These are phyloP conservation scores for Chytriomyces sp. DNA, from an alignment of 192 early-diverging fungal species.

Conservation along the genomic window DNA sequence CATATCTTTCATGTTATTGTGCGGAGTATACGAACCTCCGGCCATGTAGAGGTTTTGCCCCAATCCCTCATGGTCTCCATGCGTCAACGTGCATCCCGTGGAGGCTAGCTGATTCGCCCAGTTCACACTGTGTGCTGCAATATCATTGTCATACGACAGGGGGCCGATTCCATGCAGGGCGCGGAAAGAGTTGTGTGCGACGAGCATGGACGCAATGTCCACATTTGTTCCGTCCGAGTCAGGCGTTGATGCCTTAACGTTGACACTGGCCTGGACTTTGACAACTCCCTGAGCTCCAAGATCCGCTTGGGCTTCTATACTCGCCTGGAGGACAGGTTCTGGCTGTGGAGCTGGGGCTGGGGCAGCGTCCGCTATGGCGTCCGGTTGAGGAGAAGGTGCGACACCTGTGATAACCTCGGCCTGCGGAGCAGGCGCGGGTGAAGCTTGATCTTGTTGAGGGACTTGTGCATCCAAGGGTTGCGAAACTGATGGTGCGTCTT, in stretches of 20 bases:
- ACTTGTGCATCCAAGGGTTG: too few relatives aligned
- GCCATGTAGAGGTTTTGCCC: constrained; percentile 16
- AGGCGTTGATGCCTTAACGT: not conserved
- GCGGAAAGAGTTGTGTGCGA: constrained; percentile 5
- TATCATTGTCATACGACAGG: not conserved
- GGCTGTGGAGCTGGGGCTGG: not conserved
- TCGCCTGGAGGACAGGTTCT: not conserved
- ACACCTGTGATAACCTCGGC: not conserved
- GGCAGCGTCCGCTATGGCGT: not conserved
- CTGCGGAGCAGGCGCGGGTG: not conserved
- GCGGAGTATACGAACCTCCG: not conserved
- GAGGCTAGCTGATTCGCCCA: constrained; percentile 1
- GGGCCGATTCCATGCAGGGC: constrained; percentile 6
- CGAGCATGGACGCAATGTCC: constrained; percentile 1
- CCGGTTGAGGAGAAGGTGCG: not conserved
- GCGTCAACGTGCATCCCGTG: not conserved
- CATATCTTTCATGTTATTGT: constrained; percentile 1
- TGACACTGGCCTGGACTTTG: not conserved
- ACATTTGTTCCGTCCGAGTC: not conserved
- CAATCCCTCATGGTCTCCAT: constrained; percentile 8
- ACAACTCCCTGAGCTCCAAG: not conserved
- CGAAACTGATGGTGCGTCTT: too few relatives aligned
- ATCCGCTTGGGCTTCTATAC: not conserved
- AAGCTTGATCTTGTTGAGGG: too few relatives aligned
- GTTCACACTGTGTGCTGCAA: not conserved